These are phyloP conservation scores for Colletotrichum godetiae DNA, from an alignment of 2,329 filamentous ascomycete species.

Conservation along the genomic window DNA sequence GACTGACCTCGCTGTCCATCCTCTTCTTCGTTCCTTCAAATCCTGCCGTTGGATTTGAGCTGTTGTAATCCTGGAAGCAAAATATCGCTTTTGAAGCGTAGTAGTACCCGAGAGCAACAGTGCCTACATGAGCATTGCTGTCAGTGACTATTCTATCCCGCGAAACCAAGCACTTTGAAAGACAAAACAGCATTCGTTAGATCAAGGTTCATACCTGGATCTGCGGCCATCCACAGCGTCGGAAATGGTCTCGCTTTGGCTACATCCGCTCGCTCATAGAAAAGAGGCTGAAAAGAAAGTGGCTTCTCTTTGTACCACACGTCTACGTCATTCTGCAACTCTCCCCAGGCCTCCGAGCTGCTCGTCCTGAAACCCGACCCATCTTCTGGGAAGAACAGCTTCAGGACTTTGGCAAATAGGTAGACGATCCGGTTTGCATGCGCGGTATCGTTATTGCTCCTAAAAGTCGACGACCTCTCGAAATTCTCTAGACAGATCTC, in stretches of 20 bases:
- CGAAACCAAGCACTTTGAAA: no score
- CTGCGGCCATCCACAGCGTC: conserved; percentile 49
- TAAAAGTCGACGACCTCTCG: conserved; percentile 35
- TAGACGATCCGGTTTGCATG: conserved; percentile 38
- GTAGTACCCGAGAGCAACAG: conserved; percentile 51
- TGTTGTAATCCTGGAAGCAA: conserved; percentile 34
- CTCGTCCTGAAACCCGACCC: background rate
- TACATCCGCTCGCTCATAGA: conserved; percentile 42
- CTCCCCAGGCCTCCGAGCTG: background rate
- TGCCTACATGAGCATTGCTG: conserved; percentile 33
- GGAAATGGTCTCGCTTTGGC: conserved; percentile 44
- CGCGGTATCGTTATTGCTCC: conserved; percentile 34
- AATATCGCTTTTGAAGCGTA: conserved; percentile 40
- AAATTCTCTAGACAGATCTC: conserved; percentile 38
- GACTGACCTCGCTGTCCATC: conserved; percentile 26
- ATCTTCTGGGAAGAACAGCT: conserved; percentile 36
- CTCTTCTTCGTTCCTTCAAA: conserved; percentile 28
- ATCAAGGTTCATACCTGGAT: conserved; percentile 41
- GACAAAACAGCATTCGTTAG: no score
- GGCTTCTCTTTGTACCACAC: conserved; percentile 45
- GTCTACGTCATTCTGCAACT: conserved; percentile 37
- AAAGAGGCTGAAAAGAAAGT: conserved; percentile 46
- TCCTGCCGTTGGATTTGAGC: conserved; percentile 7
- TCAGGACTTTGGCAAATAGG: conserved; percentile 39
- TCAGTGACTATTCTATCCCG: no score